Conservation (phyloP, 345 rosid species). For the Gossypium ekmanianum region DNA sequence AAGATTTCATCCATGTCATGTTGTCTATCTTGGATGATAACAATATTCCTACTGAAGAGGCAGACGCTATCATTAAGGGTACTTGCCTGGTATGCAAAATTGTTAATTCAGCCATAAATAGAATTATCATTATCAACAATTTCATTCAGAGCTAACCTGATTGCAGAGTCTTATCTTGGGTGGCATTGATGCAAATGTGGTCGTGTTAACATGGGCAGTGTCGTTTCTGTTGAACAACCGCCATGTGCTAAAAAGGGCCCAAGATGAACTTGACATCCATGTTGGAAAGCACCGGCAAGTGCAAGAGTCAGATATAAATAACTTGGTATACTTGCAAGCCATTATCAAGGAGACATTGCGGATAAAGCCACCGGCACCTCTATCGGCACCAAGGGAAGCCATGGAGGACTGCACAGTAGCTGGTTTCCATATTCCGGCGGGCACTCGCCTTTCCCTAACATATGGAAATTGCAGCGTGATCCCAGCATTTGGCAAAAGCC, state of each 20-base stretch:
- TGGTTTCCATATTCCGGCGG: slow-evolving; percentile 32
- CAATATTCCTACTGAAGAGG: not conserved
- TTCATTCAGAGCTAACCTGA: not conserved
- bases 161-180: slow-evolving; percentile 49
- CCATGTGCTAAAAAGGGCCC: slow-evolving; percentile 28
- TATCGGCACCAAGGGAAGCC: slow-evolving; percentile 27
- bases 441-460: slow-evolving; percentile 47
- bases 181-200: slow-evolving; percentile 40
- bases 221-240: slow-evolving; percentile 38
- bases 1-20: not conserved
- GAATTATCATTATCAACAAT: not conserved
- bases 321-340: slow-evolving; percentile 36
- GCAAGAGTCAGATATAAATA: slow-evolving; percentile 37
- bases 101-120: not conserved
- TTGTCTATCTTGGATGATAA: not conserved
- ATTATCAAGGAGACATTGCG: slow-evolving; percentile 45
- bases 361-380: slow-evolving; percentile 31
- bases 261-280: slow-evolving; percentile 32
- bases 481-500: slow-evolving; percentile 37
- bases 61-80: not conserved
- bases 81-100: not conserved
- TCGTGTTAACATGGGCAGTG: slow-evolving; percentile 41
- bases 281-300: slow-evolving; percentile 33
- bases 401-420: slow-evolving; percentile 31
- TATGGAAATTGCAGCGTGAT: slow-evolving; percentile 55